Conservation (phyloP, 1,139 yeast species). For the Candida frijolesensis region DNA sequence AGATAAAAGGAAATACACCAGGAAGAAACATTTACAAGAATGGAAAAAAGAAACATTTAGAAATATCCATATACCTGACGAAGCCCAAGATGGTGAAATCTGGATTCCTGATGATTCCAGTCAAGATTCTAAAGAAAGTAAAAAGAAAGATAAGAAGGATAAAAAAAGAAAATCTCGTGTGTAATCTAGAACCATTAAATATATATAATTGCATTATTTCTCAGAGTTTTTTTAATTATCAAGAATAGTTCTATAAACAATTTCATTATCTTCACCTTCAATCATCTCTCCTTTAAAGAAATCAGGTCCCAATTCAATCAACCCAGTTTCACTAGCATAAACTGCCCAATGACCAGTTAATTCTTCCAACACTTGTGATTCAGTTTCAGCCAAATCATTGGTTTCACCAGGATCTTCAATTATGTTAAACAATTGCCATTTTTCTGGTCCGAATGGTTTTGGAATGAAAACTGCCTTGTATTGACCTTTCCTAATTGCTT, state of each 20-base stretch:
- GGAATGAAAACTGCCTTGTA: conserved; percentile 54
- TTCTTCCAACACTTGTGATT: conserved; percentile 38
- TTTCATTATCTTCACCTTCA: conserved; percentile 14
- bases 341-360: conserved; percentile 51
- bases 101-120: conserved; percentile 33
- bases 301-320: conserved; percentile 34
- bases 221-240: conserved; percentile 4
- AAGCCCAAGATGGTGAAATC: conserved; percentile 33
- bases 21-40: conserved; percentile 78
- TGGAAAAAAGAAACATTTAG: conserved; percentile 89
- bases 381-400: conserved; percentile 35
- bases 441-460: conserved; percentile 48
- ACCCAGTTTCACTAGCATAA: conserved; percentile 58
- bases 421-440: conserved; percentile 53
- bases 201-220: neutral
- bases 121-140: no score
- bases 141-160: neutral
- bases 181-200: neutral
- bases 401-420: conserved; percentile 51
- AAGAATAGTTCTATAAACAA: conserved; percentile 12
- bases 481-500: conserved; percentile 53
- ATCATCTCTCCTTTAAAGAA: conserved; percentile 16
- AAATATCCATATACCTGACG: conserved; percentile 48
- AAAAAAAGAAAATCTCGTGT: conserved; percentile 1
- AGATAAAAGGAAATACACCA: conserved; percentile 83